Evolutionary conservation across 192 early-diverging fungal species (phyloP).

Genomic region (Backusella circina): DNA sequence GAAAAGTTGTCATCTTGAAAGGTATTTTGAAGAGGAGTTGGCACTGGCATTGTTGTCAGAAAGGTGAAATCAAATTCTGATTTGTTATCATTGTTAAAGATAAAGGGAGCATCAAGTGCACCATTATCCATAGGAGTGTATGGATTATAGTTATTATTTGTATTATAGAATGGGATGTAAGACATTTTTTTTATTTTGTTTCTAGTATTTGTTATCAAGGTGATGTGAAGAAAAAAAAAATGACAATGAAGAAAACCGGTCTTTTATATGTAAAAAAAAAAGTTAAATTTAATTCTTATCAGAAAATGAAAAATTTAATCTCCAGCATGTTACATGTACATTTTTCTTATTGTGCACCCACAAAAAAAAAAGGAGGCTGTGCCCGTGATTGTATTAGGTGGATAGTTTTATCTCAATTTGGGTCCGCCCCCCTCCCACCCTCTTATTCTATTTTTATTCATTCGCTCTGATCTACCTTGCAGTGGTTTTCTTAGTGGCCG

Average conservation of each 20-base stretch:
- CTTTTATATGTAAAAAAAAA: neutral
- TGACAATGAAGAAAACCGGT: neutral
- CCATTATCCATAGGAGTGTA: neutral
- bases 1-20: neutral
- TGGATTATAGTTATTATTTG: neutral
- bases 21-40: neutral
- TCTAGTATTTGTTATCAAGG: neutral
- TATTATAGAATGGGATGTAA: neutral
- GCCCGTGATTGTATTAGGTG: neutral
- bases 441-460: slow-evolving; percentile 1
- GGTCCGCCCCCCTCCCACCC: neutral
- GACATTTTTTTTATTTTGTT: neutral
- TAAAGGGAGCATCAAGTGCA: neutral
- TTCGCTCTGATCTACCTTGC: neutral
- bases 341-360: neutral
- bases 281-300: neutral
- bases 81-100: neutral
- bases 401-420: neutral
- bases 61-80: neutral
- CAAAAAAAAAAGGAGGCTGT: neutral
- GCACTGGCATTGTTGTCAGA: neutral
- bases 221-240: neutral
- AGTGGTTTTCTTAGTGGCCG: neutral
- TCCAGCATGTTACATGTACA: neutral
- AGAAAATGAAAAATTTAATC: neutral